These are phyloP conservation scores for Ganoderma leucocontextum DNA, from an alignment of 1,284 basidiomycete genomes.

Conservation along the genomic window DNA sequence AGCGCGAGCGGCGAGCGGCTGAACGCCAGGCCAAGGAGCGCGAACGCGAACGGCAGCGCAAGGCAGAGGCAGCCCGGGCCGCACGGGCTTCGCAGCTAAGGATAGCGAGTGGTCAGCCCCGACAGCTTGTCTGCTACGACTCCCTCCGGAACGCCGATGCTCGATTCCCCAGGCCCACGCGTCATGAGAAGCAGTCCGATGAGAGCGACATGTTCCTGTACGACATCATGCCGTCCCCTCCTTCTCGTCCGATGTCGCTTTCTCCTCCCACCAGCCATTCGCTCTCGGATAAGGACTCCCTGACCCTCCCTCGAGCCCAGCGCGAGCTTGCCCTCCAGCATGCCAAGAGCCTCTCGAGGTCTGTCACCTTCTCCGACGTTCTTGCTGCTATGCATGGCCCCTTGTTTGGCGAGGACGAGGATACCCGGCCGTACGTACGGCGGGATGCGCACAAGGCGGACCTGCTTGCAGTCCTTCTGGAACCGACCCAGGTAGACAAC, in stretches of 20 bases:
- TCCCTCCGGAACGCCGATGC: slow-evolving; percentile 35
- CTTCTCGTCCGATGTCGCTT: slow-evolving; percentile 28
- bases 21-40: slow-evolving; percentile 42
- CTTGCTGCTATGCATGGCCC: slow-evolving; percentile 65
- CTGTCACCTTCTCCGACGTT: slow-evolving; percentile 64
- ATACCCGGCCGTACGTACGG: slow-evolving; percentile 39
- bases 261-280: slow-evolving; percentile 31
- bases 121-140: slow-evolving; percentile 41
- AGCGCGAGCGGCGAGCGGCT: slow-evolving; percentile 39
- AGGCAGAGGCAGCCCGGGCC: slow-evolving; percentile 43
- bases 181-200: slow-evolving; percentile 18
- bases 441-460: slow-evolving; percentile 45
- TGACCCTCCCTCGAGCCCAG: slow-evolving; percentile 35
- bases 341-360: slow-evolving; percentile 36
- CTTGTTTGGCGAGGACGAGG: slow-evolving; percentile 58
- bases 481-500: slow-evolving; percentile 45
- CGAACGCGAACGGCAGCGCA: slow-evolving; percentile 41
- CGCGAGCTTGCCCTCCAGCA: slow-evolving; percentile 35
- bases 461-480: slow-evolving; percentile 58
- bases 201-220: slow-evolving; percentile 34
- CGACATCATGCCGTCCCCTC: slow-evolving; percentile 36
- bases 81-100: slow-evolving; percentile 36
- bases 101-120: slow-evolving; percentile 34
- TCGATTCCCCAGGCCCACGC: slow-evolving; percentile 32
- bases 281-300: slow-evolving; percentile 32